These are phyloP conservation scores for Ophiocordyceps camponoti-rufipedis DNA, from an alignment of 2,329 filamentous ascomycete genomes.

Conservation along the genomic window DNA sequence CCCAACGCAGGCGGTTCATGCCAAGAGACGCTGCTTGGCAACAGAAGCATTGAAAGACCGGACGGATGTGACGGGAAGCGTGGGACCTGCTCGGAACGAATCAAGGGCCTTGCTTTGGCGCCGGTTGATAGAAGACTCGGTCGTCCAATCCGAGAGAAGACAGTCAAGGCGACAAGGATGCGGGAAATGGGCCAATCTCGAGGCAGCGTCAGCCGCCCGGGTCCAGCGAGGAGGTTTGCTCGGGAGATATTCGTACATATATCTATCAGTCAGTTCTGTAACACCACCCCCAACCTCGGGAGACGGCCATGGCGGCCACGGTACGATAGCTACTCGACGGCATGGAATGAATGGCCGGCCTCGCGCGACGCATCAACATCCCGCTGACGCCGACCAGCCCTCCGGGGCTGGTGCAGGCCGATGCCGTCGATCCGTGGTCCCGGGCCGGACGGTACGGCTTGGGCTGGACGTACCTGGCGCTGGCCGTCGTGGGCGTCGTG, in stretches of 20 bases:
- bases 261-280: background rate
- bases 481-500: constrained; percentile 51
- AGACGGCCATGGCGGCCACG: too few relatives aligned
- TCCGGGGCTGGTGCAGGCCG: constrained; percentile 41
- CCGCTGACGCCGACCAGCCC: constrained; percentile 41
- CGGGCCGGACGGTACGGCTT: constrained; percentile 71
- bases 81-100: background rate
- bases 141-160: background rate
- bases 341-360: constrained; percentile 12
- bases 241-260: too few relatives aligned
- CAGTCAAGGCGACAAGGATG: background rate
- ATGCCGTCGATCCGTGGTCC: constrained; percentile 59
- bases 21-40: background rate
- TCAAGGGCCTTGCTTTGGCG: background rate
- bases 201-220: constrained; percentile 26
- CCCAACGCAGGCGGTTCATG: background rate
- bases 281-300: background rate
- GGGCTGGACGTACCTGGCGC: constrained; percentile 76
- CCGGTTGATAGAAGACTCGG: background rate
- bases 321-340: background rate
- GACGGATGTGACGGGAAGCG: background rate
- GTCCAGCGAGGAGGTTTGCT: constrained; percentile 4
- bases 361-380: constrained; percentile 39
- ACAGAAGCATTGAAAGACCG: background rate
- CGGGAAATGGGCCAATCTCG: constrained; percentile 28